Conservation (phyloP, 345 rosid species). For the Gossypium thurberi region DNA sequence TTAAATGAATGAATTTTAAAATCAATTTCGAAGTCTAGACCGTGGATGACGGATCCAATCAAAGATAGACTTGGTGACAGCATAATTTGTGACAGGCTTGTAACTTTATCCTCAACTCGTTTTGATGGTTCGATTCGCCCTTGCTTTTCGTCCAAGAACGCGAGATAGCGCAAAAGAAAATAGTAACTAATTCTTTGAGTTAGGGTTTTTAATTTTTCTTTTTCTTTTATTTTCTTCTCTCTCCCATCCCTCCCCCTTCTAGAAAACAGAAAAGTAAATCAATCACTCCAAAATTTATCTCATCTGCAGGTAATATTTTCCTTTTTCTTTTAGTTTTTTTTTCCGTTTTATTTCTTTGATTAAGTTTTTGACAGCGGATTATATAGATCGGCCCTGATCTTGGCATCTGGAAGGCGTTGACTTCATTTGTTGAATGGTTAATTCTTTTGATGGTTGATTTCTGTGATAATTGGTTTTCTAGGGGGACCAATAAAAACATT, state of each 20-base stretch:
- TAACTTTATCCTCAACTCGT: neutral
- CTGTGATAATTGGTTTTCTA: neutral
- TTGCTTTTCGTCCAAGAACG: slow-evolving; percentile 1
- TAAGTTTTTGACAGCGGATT: neutral
- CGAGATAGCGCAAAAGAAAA: neutral
- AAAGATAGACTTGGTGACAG: neutral
- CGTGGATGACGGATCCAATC: neutral
- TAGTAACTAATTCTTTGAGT: neutral
- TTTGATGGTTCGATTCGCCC: neutral
- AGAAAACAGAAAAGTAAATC: neutral
- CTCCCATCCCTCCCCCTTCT: neutral
- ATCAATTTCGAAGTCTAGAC: no score
- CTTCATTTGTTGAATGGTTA: neutral
- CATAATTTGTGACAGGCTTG: neutral
- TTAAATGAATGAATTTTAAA: neutral
- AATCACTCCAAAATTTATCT: neutral
- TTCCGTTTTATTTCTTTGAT: neutral
- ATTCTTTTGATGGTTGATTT: neutral
- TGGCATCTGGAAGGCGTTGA: neutral
- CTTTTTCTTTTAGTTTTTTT: neutral
- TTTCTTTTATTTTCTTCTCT: no score
- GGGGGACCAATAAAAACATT: neutral
- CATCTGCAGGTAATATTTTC: slow-evolving; percentile 6
- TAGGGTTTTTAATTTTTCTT: neutral
- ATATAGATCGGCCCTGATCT: neutral